Percentiles rank a stretch among this genome's conserved stretches.
These are phyloP conservation scores for Podaxis sp. DNA, from an alignment of 768 basidiomycete genomes.

Conservation along the genomic window DNA sequence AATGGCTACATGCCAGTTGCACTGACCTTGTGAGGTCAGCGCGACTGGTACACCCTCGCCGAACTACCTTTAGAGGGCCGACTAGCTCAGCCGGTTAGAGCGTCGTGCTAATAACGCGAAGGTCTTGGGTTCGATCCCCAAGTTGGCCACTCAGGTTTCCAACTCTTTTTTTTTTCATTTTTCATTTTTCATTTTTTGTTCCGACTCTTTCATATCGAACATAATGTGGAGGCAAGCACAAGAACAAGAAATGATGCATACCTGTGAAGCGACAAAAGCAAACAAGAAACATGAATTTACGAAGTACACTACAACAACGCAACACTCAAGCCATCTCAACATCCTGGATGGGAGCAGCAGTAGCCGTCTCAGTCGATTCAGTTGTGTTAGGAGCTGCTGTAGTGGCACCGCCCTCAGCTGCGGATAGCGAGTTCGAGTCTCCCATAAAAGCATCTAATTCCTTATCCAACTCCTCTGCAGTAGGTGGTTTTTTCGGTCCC, in stretches of 20 bases:
- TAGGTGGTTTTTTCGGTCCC: slow-evolving; percentile 50
- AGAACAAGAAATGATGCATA: background rate
- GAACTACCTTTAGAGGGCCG: slow-evolving; percentile 38
- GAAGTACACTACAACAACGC: slow-evolving; percentile 1
- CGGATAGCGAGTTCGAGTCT: slow-evolving; percentile 36
- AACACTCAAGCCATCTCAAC: slow-evolving; percentile 44
- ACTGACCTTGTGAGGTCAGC: too few relatives aligned
- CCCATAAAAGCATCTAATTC: slow-evolving; percentile 88
- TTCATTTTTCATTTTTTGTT: background rate
- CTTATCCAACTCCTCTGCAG: slow-evolving; percentile 79
- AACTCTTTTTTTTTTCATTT: background rate
- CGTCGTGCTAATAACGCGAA: slow-evolving; percentile 78
- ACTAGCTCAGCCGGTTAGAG: slow-evolving; percentile 86
- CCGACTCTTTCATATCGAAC: background rate
- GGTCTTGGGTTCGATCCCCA: slow-evolving; percentile 44
- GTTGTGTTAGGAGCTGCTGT: slow-evolving; percentile 6
- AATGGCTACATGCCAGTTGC: too few relatives aligned
- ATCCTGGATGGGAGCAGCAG: slow-evolving; percentile 30
- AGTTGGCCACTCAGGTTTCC: slow-evolving; percentile 11
- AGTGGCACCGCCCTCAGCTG: slow-evolving; percentile 6
- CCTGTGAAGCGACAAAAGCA: background rate
- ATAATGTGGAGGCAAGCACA: background rate
- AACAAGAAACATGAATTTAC: slow-evolving; percentile 7
- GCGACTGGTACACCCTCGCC: too few relatives aligned
- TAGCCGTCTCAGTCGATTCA: slow-evolving; percentile 8